Evolutionary conservation across 225 moss, liverwort and hornwort species (phyloP).

Genomic region (Physcomitrellopsis africana): DNA sequence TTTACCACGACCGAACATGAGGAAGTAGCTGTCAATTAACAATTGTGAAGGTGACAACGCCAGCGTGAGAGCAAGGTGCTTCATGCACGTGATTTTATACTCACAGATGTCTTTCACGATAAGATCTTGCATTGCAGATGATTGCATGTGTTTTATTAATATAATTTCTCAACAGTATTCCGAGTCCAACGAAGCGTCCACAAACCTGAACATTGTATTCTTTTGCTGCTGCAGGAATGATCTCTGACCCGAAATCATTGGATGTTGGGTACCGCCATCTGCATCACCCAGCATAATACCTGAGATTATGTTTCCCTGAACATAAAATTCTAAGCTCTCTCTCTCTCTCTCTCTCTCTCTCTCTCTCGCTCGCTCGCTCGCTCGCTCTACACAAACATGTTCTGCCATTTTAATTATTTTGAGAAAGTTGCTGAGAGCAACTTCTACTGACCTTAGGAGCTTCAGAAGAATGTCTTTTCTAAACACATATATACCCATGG

Average conservation of each 20-base stretch:
- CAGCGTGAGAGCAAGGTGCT: no score
- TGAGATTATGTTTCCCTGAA: neutral
- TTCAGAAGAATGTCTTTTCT: constrained; percentile 66
- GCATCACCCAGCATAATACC: neutral
- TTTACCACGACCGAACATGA: neutral
- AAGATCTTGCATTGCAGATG: neutral
- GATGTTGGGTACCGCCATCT: constrained; percentile 65
- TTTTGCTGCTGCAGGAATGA: constrained; percentile 72
- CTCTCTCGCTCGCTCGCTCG: no score
- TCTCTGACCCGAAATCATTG: constrained; percentile 71
- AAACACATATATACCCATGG: constrained; percentile 87
- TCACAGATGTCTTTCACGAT: neutral
- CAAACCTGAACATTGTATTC: constrained; percentile 69
- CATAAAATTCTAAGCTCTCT: neutral
- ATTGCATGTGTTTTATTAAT: neutral
- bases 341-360: no score
- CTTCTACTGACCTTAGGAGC: constrained; percentile 43
- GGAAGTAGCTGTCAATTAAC: neutral
- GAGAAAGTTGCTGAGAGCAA: neutral
- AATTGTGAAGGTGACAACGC: neutral
- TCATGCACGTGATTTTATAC: neutral
- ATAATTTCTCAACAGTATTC: neutral
- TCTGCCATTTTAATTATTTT: no score
- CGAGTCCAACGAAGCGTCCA: neutral
- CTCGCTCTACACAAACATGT: no score